phyloP scores from a whole-genome alignment of 352 stramenopile species.

The Pythium apleroticum region DNA sequence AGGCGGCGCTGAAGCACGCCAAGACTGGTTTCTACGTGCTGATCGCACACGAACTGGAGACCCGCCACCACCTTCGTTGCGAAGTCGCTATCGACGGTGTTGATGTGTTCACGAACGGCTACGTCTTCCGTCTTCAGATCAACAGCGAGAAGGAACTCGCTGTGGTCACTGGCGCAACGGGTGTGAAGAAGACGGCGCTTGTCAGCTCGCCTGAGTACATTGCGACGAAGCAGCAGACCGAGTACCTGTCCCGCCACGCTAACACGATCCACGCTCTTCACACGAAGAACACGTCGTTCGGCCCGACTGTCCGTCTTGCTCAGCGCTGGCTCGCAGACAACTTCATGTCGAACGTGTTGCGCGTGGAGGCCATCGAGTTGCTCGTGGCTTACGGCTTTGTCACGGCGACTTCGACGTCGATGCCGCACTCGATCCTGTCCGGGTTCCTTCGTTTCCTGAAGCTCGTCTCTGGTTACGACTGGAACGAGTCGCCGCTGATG shows the following conservation, averaged over 20 bases:
- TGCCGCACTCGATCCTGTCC: constrained; percentile 74
- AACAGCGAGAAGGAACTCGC: constrained; percentile 75
- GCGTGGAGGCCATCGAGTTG: constrained; percentile 75
- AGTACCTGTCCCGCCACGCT: constrained; percentile 68
- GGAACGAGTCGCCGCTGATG: constrained; percentile 67
- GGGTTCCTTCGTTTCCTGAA: constrained; percentile 83
- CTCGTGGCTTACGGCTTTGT: constrained; percentile 79
- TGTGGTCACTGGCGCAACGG: constrained; percentile 57
- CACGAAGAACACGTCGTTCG: constrained; percentile 75
- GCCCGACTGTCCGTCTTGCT: constrained; percentile 75
- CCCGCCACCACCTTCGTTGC: constrained; percentile 55
- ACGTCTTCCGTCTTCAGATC: constrained; percentile 82
- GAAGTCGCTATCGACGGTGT: constrained; percentile 72
- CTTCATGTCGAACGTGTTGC: constrained; percentile 65
- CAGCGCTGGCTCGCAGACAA: constrained; percentile 84
- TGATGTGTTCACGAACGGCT: constrained; percentile 83
- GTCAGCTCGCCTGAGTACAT: constrained; percentile 68
- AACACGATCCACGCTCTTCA: constrained; percentile 77
- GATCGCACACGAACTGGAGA: constrained; percentile 78
- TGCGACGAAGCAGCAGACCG: constrained; percentile 50
- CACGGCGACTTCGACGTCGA: constrained; percentile 39
- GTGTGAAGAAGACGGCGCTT: constrained; percentile 55
- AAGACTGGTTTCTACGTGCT: constrained; percentile 91
- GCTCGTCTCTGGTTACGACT: constrained; percentile 69
- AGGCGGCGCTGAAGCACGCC: constrained; percentile 69